A percentile compares a stretch with the other conserved stretches of the same genome.
Conservation (phyloP, 306 rosid species). For the Aeschynomene evenia region DNA sequence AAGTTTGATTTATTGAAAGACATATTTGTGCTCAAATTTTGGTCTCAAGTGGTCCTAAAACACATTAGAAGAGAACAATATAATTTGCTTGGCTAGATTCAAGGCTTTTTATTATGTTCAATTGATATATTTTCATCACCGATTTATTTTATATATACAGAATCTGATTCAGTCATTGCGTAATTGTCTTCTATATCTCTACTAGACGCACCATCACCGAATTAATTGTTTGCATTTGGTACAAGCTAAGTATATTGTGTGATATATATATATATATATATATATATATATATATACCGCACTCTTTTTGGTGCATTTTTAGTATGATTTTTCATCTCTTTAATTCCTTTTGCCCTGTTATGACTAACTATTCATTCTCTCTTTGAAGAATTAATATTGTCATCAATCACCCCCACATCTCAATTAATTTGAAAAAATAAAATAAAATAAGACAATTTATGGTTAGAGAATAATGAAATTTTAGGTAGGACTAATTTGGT, state of each 20-base stretch:
- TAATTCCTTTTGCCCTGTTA: background rate
- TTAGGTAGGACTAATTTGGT: no score
- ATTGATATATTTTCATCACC: background rate
- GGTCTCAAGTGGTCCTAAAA: constrained; percentile 25
- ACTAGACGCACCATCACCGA: background rate
- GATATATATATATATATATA: no score
- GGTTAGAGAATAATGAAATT: no score
- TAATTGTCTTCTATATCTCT: background rate
- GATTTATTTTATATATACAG: background rate
- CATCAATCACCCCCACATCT: background rate
- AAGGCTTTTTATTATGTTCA: background rate
- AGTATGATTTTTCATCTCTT: constrained; percentile 9
- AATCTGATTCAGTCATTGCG: constrained; percentile 36
- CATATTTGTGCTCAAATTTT: background rate
- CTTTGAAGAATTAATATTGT: background rate
- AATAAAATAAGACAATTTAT: no score
- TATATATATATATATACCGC: no score
- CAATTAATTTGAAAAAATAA: background rate
- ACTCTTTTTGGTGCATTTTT: background rate
- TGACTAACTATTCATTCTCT: constrained; percentile 1
- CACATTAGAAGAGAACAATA: background rate
- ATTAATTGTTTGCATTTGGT: constrained; percentile 10
- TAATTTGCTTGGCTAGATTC: background rate
- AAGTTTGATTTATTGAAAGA: background rate
- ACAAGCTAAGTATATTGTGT: constrained; percentile 5